phyloP scores from a whole-genome alignment of 2,329 filamentous ascomycete genomes.

The Fusarium citri region DNA sequence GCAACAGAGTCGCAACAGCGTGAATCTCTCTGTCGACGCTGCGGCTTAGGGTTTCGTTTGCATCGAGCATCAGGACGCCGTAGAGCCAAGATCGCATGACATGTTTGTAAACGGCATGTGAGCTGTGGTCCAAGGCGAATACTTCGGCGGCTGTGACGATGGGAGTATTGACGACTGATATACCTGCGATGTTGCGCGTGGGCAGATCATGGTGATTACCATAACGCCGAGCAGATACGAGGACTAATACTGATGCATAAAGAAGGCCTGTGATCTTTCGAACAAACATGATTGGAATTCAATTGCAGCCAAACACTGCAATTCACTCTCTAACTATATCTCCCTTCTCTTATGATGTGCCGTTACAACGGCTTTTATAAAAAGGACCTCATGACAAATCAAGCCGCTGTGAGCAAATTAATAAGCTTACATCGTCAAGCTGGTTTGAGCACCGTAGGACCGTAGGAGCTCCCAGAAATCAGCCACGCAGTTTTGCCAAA shows the following conservation, averaged over 20 bases:
- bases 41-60: conserved; percentile 7
- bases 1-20: conserved; percentile 13
- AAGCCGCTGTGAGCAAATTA: no score
- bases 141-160: conserved; percentile 9
- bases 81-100: conserved; percentile 26
- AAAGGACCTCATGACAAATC: background rate
- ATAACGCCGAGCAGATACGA: background rate
- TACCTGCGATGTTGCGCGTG: background rate
- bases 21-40: conserved; percentile 1
- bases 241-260: background rate
- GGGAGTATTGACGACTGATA: conserved; percentile 11
- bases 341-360: no score
- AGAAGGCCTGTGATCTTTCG: background rate
- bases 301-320: no score
- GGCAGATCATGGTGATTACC: accelerated
- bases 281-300: background rate
- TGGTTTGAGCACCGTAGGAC: no score
- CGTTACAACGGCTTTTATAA: no score
- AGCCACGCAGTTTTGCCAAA: no score
- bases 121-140: conserved; percentile 6
- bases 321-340: no score
- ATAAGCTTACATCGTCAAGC: no score
- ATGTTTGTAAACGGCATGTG: conserved; percentile 24
- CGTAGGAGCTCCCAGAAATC: no score
- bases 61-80: conserved; percentile 1